Conservation (phyloP, 108 stramenopile species). For the Aurantiochytrium sp. region DNA sequence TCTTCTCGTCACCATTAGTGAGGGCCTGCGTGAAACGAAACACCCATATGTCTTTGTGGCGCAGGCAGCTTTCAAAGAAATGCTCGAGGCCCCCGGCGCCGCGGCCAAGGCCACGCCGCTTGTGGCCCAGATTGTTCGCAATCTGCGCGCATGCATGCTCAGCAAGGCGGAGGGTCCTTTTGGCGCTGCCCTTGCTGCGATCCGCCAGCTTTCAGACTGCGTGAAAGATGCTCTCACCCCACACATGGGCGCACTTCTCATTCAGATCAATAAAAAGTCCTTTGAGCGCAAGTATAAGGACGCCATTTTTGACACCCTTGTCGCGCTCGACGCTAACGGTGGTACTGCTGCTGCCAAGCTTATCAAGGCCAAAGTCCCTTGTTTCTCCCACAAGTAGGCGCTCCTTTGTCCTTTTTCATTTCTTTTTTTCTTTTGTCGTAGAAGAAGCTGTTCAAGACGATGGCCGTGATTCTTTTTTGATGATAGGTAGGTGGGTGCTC, state of each 20-base stretch:
- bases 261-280: slow-evolving; percentile 15
- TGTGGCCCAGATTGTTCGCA: not conserved
- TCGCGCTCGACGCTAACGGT: not conserved
- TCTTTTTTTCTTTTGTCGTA: no score
- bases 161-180: not conserved
- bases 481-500: no score
- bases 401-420: no score
- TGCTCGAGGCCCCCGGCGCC: not conserved
- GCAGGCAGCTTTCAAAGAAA: not conserved
- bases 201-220: not conserved
- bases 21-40: not conserved
- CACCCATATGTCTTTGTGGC: slow-evolving; percentile 12
- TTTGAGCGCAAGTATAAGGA: not conserved
- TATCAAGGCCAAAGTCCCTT: not conserved
- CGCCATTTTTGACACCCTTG: not conserved
- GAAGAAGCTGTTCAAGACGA: no score
- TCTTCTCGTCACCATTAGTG: not conserved
- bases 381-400: not conserved
- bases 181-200: not conserved
- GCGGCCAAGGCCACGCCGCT: not conserved
- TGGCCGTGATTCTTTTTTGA: no score
- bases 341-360: not conserved
- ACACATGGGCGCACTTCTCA: not conserved
- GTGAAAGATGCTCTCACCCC: not conserved
- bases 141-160: slow-evolving; percentile 3